A percentile compares a stretch with the other conserved stretches of the same genome.
Conservation (phyloP, 805 yeast genomes). For the Candida golubevii region DNA sequence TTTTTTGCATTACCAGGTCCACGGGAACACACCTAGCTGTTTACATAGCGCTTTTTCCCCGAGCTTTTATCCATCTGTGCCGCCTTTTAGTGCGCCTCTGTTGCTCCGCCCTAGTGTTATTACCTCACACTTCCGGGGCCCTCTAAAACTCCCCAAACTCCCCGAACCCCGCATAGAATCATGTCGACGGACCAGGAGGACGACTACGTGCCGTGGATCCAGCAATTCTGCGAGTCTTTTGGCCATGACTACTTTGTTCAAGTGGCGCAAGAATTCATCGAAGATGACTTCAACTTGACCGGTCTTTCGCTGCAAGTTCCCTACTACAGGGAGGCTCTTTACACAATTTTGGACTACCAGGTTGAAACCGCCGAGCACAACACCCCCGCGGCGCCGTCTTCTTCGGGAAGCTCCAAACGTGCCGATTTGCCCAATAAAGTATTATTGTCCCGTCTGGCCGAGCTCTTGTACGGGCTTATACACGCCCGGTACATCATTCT, state of each 20-base stretch:
- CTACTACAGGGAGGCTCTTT: constrained; percentile 85
- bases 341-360: constrained; percentile 84
- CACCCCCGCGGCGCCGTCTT: not conserved
- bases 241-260: constrained; percentile 92
- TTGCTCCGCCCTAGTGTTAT: not conserved
- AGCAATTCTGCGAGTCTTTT: constrained; percentile 69
- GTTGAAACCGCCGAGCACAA: constrained; percentile 39
- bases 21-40: too few relatives aligned
- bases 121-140: too few relatives aligned
- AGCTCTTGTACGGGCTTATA: constrained; percentile 85
- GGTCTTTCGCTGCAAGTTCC: constrained; percentile 85
- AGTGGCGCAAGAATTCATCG: constrained; percentile 87
- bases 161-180: not conserved
- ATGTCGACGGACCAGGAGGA: constrained; percentile 46
- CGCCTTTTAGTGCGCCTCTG: not conserved
- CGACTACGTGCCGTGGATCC: constrained; percentile 75
- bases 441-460: constrained; percentile 84
- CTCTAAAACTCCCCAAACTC: not conserved
- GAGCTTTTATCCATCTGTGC: not conserved
- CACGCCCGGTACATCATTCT: constrained; percentile 90
- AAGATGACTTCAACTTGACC: constrained; percentile 93
- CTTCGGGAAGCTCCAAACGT: constrained; percentile 29
- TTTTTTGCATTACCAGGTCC: too few relatives aligned
- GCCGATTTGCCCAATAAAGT: constrained; percentile 65
- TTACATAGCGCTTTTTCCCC: too few relatives aligned